phyloP scores from a whole-genome alignment of 306 rosid species.

The Trifolium repens region DNA sequence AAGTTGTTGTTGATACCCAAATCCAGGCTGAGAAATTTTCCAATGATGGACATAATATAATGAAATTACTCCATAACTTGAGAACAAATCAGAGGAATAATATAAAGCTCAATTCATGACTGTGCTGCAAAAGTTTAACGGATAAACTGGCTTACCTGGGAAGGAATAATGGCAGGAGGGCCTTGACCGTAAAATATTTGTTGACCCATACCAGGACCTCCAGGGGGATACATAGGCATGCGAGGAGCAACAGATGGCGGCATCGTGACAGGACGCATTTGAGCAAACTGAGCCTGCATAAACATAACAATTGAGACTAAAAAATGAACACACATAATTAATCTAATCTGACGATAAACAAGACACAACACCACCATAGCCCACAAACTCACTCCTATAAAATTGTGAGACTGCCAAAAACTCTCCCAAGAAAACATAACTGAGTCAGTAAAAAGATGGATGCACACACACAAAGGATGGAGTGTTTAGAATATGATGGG shows the following conservation, averaged over 20 bases:
- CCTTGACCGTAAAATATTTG: conserved; percentile 96
- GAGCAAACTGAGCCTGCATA: conserved; percentile 92
- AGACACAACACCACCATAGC: conserved; percentile 7
- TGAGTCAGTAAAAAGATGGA: not conserved
- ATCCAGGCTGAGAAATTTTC: conserved; percentile 73
- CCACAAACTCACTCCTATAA: conserved; percentile 12
- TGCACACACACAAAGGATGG: not conserved
- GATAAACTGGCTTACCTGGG: conserved; percentile 70
- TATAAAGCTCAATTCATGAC: not conserved
- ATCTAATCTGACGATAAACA: not conserved
- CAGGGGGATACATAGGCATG: conserved; percentile 94
- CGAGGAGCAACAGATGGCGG: conserved; percentile 93
- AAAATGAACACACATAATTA: conserved; percentile 29
- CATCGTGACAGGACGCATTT: conserved; percentile 88
- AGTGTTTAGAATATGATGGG: not conserved
- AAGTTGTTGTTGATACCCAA: conserved; percentile 98
- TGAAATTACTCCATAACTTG: not conserved
- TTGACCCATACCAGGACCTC: conserved; percentile 96
- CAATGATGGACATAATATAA: conserved; percentile 10
- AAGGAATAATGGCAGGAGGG: conserved; percentile 96
- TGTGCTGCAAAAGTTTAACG: not conserved
- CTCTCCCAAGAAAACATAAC: not conserved
- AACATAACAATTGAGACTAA: conserved; percentile 22
- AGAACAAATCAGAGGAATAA: conserved; percentile 3
- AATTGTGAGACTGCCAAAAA: not conserved